Conservation (phyloP, 2,329 filamentous ascomycete species). For the Verticillium longisporum region DNA sequence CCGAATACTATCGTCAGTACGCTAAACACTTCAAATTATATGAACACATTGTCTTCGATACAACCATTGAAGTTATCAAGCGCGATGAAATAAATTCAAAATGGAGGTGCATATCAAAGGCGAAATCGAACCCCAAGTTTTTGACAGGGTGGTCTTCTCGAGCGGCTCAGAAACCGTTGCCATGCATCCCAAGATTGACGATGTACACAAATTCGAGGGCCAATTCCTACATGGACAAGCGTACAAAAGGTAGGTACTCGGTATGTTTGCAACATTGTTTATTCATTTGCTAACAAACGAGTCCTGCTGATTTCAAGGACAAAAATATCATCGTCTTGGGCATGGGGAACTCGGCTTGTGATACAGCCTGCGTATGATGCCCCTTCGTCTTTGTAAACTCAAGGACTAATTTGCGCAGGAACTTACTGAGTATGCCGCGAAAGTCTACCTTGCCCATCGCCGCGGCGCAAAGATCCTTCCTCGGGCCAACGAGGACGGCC, state of each 20-base stretch:
- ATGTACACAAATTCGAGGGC: constrained; percentile 12
- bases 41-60: constrained; percentile 12
- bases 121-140: constrained; percentile 6
- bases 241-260: constrained; percentile 13
- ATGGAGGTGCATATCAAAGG: constrained; percentile 13
- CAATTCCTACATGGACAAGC: constrained; percentile 15
- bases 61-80: constrained; percentile 5
- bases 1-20: constrained; percentile 16
- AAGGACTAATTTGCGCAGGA: constrained; percentile 8
- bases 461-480: constrained; percentile 15
- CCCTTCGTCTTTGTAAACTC: not conserved
- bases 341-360: constrained; percentile 18
- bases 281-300: not conserved
- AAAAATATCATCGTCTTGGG: constrained; percentile 18
- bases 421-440: constrained; percentile 9
- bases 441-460: constrained; percentile 16
- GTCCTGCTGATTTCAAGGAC: constrained; percentile 10
- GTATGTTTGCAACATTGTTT: too few species aligned
- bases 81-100: constrained; percentile 6
- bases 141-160: constrained; percentile 18
- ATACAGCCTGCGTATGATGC: constrained; percentile 13
- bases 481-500: constrained; percentile 11
- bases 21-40: constrained; percentile 12
- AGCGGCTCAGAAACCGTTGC: constrained; percentile 13
- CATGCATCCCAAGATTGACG: constrained; percentile 12